phyloP scores from a whole-genome alignment of 2,329 filamentous ascomycete genomes.

The Aphanoascus verrucosus region DNA sequence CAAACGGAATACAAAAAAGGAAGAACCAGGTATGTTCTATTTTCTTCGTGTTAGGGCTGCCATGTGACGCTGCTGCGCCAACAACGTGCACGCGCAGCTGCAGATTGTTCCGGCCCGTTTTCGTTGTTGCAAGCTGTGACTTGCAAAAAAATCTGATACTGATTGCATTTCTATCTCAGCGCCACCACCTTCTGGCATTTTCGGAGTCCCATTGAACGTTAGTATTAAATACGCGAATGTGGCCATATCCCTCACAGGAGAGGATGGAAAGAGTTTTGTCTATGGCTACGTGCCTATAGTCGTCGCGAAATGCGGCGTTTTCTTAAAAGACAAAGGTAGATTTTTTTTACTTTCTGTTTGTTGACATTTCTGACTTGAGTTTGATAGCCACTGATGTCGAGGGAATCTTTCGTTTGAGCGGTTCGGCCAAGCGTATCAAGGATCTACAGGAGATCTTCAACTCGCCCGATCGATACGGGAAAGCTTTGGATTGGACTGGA shows the following conservation, averaged over 20 bases:
- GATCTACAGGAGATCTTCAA: constrained; percentile 87
- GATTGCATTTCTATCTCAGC: not conserved
- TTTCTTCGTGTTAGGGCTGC: not conserved
- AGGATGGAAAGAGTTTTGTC: constrained; percentile 87
- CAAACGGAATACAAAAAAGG: constrained; percentile 57
- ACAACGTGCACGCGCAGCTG: not conserved
- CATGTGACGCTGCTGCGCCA: not conserved
- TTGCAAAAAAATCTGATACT: not conserved
- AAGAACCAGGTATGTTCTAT: constrained; percentile 48
- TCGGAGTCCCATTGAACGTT: constrained; percentile 82
- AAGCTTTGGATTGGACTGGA: constrained; percentile 91
- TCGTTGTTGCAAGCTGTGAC: not conserved
- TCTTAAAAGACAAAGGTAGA: constrained; percentile 92
- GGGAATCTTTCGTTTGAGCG: constrained; percentile 90
- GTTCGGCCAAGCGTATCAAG: constrained; percentile 96
- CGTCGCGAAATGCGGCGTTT: constrained; percentile 95
- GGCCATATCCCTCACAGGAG: constrained; percentile 89
- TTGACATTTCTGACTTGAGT: constrained; percentile 19
- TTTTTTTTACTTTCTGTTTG: constrained; percentile 11
- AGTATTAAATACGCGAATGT: constrained; percentile 98
- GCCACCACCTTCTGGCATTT: constrained; percentile 61
- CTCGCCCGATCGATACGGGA: constrained; percentile 89
- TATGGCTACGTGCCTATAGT: constrained; percentile 98
- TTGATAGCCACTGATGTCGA: constrained; percentile 76
- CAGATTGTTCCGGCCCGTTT: not conserved